Base-by-base conservation (phyloP, 176 grass and related monocot species). In the Urochloa ruziziensis region DNA sequence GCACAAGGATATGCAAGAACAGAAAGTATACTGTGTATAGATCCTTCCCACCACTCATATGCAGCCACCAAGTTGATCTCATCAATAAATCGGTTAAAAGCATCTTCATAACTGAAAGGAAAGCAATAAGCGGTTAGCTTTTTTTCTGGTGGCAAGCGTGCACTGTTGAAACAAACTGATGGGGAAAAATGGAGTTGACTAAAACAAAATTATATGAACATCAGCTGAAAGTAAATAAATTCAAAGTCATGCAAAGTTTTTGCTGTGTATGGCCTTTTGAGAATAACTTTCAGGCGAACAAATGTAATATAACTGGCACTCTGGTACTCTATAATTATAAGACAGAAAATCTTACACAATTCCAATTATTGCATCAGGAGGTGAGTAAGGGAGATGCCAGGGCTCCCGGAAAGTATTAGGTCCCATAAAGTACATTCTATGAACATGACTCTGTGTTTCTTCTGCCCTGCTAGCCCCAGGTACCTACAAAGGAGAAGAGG, bases 31-130 rank as follows among this genome's bases (percentile, higher is more conserved):
- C 93, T 96, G 73, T 98, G 96, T 52, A 98, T 80, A 24, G 96
- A 98, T 44, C 96, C 96, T 91, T 98, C 96, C 96, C 96, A 98
- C 96, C 96, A 98, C 53, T 94, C 96, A 74, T 96, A 98, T 67
- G 96, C 93, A 77, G 96, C 89, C 39, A 98, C 92, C 67, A 91
- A 88, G 83, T 98, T 98, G 52, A 98, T 95, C 68, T 96, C 96
- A 90, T 96, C 96, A 46, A 98, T 94, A 86, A 98, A 98, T 24
- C 87, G 84, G 60, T 98, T 98, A 81, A 98, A 98, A 91, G 93
- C 89, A 74, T 98, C 96, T 92, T 98, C 96, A 85, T 98, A 98
- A 79, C 96, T 96, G 89, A 47, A 19, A 65, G 76, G 51, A 75
- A 80, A 80, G 43, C 43, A 46, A 46, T 46, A 46, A 6, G 43